These are phyloP conservation scores for Diutina rugosa DNA, from an alignment of 1,139 yeast species.

Conservation along the genomic window DNA sequence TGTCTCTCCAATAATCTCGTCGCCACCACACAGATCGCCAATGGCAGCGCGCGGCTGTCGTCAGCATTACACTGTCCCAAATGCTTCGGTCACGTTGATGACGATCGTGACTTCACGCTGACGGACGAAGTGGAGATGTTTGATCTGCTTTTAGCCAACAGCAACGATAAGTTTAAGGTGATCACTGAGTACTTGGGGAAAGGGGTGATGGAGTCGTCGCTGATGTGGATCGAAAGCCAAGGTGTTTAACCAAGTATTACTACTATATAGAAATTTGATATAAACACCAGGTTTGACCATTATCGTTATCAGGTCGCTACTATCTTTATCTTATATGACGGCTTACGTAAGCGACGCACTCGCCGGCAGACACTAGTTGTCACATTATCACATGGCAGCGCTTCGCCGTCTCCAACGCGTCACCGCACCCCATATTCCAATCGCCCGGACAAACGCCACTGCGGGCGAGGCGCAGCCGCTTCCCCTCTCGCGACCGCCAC, in stretches of 20 bases:
- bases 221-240: not conserved
- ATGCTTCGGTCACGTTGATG: conserved; percentile 53
- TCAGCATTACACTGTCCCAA: conserved; percentile 59
- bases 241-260: no score
- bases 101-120: conserved; percentile 48
- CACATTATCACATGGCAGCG: not conserved
- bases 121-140: conserved; percentile 56
- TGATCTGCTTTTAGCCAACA: conserved; percentile 41
- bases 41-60: conserved; percentile 6
- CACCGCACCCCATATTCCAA: not conserved
- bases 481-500: no score
- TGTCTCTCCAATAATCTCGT: conserved; percentile 44
- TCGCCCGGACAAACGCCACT: not conserved
- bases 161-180: conserved; percentile 58
- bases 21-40: conserved; percentile 11
- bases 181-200: conserved; percentile 75
- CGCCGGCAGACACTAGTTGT: not conserved
- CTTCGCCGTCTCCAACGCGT: not conserved
- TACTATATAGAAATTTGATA: no score
- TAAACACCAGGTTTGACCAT: no score
- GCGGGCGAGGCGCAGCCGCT: not conserved
- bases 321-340: no score
- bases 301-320: no score
- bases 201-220: conserved; percentile 57
- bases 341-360: no score